Percentiles rank a stretch among this genome's conserved stretches.
Evolutionary conservation across 2,329 filamentous ascomycete species (phyloP).

Genomic region (Atkinsonella texensis): DNA sequence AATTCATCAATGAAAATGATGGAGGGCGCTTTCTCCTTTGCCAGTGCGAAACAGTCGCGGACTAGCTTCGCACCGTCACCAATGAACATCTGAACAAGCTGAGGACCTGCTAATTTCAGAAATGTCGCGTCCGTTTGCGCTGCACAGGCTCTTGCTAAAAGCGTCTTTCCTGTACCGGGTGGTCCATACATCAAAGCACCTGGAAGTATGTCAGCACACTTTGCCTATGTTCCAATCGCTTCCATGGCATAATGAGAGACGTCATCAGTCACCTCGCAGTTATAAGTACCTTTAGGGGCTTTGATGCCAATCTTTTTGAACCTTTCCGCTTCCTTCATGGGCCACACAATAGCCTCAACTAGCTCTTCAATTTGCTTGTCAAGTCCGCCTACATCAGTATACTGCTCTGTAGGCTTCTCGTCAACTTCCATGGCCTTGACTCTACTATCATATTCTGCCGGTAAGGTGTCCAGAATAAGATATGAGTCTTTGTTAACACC

Average conservation of each 20-base stretch:
- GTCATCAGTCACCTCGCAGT: background rate
- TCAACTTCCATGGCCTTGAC: slow-evolving; percentile 99
- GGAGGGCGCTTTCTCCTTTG: slow-evolving; percentile 96
- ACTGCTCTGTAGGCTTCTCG: slow-evolving; percentile 98
- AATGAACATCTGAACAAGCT: slow-evolving; percentile 99
- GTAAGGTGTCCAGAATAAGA: slow-evolving; percentile 88
- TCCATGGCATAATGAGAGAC: background rate
- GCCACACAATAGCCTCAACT: slow-evolving; percentile 97
- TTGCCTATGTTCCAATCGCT: background rate
- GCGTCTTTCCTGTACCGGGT: slow-evolving; percentile 80
- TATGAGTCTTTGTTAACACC: slow-evolving; percentile 99
- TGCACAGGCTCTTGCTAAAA: slow-evolving; percentile 88
- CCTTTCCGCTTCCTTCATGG: slow-evolving; percentile 97
- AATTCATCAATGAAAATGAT: slow-evolving; percentile 99
- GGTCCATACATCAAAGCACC: slow-evolving; percentile 97
- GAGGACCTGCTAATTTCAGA: slow-evolving; percentile 92
- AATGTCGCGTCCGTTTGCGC: slow-evolving; percentile 98
- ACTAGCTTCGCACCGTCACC: slow-evolving; percentile 97
- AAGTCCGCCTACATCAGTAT: slow-evolving; percentile 91
- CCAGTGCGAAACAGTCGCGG: slow-evolving; percentile 90
- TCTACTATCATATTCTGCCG: slow-evolving; percentile 95
- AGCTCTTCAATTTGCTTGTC: slow-evolving; percentile 99
- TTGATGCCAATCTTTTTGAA: slow-evolving; percentile 99
- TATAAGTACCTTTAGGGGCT: slow-evolving; percentile 74
- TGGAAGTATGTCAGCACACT: slow-evolving; percentile 37